phyloP scores from a whole-genome alignment of 768 basidiomycete species.

The Kwoniella sp. region DNA sequence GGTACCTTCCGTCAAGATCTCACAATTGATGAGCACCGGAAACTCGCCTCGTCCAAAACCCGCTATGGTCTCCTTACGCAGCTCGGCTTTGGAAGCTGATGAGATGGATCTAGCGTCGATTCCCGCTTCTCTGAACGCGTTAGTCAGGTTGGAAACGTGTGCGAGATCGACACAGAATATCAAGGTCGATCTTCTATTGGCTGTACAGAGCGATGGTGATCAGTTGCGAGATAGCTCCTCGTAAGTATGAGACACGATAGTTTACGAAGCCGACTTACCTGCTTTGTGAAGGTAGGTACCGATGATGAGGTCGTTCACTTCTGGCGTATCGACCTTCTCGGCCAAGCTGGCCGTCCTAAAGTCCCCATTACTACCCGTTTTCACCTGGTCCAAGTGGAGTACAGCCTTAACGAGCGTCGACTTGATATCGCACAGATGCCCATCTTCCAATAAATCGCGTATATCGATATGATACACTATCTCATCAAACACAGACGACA shows the following conservation, averaged over 20 bases:
- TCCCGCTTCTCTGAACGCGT: constrained; percentile 70
- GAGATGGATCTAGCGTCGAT: constrained; percentile 83
- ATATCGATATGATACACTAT: constrained; percentile 94
- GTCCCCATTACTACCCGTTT: constrained; percentile 66
- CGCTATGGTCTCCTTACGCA: constrained; percentile 68
- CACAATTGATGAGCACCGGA: constrained; percentile 91
- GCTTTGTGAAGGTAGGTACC: constrained; percentile 84
- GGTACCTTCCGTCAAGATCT: constrained; percentile 88
- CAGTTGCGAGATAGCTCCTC: background rate
- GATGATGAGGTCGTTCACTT: constrained; percentile 76
- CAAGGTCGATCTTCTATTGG: constrained; percentile 76
- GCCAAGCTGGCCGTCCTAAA: constrained; percentile 78
- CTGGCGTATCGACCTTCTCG: constrained; percentile 75
- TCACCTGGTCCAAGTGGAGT: constrained; percentile 70
- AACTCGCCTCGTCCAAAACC: constrained; percentile 73
- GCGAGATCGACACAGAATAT: constrained; percentile 86
- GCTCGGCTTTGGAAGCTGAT: constrained; percentile 66
- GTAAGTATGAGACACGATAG: background rate
- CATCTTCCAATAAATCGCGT: constrained; percentile 84
- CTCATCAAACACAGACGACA: constrained; percentile 82
- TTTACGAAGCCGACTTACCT: constrained; percentile 60
- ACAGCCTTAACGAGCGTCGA: constrained; percentile 80
- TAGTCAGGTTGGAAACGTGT: constrained; percentile 76
- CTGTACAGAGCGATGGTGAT: constrained; percentile 47
- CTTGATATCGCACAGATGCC: constrained; percentile 86